Conservation (phyloP, 495 filamentous ascomycete species). For the Lasiosphaeria hispida region DNA sequence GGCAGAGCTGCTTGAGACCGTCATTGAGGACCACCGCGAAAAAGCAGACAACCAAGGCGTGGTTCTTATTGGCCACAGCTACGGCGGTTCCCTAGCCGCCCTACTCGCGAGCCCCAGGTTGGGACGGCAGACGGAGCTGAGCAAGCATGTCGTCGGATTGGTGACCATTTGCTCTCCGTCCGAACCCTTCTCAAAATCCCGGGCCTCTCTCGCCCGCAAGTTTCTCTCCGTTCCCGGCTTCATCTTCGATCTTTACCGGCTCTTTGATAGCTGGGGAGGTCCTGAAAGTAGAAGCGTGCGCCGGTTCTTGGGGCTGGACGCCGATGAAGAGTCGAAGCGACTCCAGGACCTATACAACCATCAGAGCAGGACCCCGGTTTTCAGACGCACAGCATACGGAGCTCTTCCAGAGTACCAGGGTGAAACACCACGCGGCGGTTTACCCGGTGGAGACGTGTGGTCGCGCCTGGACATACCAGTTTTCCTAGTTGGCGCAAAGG, state of each 20-base stretch:
- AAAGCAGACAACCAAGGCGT: slow-evolving; percentile 66
- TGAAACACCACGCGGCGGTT: slow-evolving; percentile 54
- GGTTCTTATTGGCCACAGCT: slow-evolving; percentile 81
- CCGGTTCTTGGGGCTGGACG: slow-evolving; percentile 72
- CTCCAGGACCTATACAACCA: slow-evolving; percentile 81
- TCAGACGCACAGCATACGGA: slow-evolving; percentile 80
- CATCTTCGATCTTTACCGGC: slow-evolving; percentile 73
- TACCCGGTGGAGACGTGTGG: slow-evolving; percentile 73
- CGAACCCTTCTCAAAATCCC: slow-evolving; percentile 54
- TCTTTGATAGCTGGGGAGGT: slow-evolving; percentile 81
- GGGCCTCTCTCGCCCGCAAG: slow-evolving; percentile 50
- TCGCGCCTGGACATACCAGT: slow-evolving; percentile 67
- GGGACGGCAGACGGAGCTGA: slow-evolving; percentile 41
- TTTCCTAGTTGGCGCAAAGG: slow-evolving; percentile 73
- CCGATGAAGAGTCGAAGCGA: slow-evolving; percentile 69
- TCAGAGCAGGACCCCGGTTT: slow-evolving; percentile 77
- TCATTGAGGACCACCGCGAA: slow-evolving; percentile 70
- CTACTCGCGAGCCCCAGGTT: slow-evolving; percentile 65
- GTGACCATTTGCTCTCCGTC: slow-evolving; percentile 78
- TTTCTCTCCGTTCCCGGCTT: slow-evolving; percentile 64
- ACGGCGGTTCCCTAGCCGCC: slow-evolving; percentile 79
- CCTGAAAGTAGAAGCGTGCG: slow-evolving; percentile 71
- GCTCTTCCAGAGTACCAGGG: slow-evolving; percentile 55
- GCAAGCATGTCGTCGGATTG: slow-evolving; percentile 67
- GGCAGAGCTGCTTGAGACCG: slow-evolving; percentile 65